Evolutionary conservation across 2,329 filamentous ascomycete species (phyloP), one percentile per base, ranked within the genome.

Genomic region (Hypoxylon rubiginosum): DNA sequence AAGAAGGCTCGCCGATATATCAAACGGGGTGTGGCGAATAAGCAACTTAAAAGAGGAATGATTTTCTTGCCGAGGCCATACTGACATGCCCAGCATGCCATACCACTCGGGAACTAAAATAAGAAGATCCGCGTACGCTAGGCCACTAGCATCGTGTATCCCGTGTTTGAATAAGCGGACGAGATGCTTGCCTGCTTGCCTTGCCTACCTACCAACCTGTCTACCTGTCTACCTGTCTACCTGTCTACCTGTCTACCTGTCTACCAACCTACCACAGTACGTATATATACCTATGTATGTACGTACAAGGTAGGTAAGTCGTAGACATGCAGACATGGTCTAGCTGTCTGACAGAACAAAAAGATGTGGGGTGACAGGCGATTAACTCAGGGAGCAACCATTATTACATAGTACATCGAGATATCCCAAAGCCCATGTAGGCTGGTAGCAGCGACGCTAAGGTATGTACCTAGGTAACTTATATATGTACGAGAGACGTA

Each of bases 311-410:
- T 24, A 24, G 21, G 4, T 24, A 24, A 2, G 21, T 24, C 2
- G 21, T 24, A 24, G 21, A 24, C 21, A 24, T 24, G 21, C 21
- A 24, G 21, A 24, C 21, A 24, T 24, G n/a, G 11, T 41, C 59
- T 15, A 3, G n/a, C 11, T 32, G 30, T 11, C 30, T 32, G 30
- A 11, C 10, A 32, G 32, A 36, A 36, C 21, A 50, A 56, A 28
- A 17, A 34, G 11, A 36, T 46, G 61, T 64, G 54, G 61, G 50
- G 49, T 50, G 32, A 45, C 54, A 50, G 50, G 49, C 34, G 41
- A 54, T 57, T 54, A 36, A 28, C 41, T 36, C 24, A 46, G 19
- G 19, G 55, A 58, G 36, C 45, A 41, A 28, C 50, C 52, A 32
- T 32, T 8, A 2, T 4, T n/a, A 28, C 26, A 7, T 28, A 28